Evolutionary conservation across 495 filamentous ascomycete species (phyloP), one percentile per base, ranked within the genome.

Genomic region (Polyplosphaeria fusca): DNA sequence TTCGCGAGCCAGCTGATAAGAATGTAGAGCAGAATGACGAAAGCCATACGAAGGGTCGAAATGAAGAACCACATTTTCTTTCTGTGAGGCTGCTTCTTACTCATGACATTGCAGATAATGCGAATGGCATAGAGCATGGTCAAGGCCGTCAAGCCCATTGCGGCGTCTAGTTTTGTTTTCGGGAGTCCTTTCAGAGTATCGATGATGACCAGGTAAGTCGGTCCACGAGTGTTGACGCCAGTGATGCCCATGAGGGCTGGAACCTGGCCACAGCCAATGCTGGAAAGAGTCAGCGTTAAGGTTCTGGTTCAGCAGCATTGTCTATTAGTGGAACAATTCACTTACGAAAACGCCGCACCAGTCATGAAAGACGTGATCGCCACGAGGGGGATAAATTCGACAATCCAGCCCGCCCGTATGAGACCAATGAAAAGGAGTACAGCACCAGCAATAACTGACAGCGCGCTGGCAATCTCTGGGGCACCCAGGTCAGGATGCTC

Each of bases 331-430:
- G n/a, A n/a, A n/a, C n/a, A n/a, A n/a, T n/a, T n/a, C n/a, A n/a
- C n/a, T n/a, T n/a, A n/a, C 66, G 82, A 95, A 69, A 98, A 73
- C 26, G 94, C 93, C 0, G 93, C 95, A 7, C 94, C 94, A 1
- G 93, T 97, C 91, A 98, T 97, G 80, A 95, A 98, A 3, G 93
- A 89, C 2, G 88, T 89, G 48, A 96, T 93, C 1, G 92, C 86
- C 0, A 88, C 82, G 26, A 97, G 79, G 0, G 93, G 85, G 68
- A 98, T 98, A 65, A 96, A 85, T 58, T 98, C 93, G 18, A 97
- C 93, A 32, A 98, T 89, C 79, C 91, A 93, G 18, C 93, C 93
- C 28, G 83, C 76, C 16, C 91, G 80, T 37, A 86, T 70, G 3
- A 96, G 70, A 2, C 93, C 93, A 55, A 98, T 77, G 58, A 85